Conservation (phyloP, 2,329 filamentous ascomycete genomes). For the Monilinia polystroma region DNA sequence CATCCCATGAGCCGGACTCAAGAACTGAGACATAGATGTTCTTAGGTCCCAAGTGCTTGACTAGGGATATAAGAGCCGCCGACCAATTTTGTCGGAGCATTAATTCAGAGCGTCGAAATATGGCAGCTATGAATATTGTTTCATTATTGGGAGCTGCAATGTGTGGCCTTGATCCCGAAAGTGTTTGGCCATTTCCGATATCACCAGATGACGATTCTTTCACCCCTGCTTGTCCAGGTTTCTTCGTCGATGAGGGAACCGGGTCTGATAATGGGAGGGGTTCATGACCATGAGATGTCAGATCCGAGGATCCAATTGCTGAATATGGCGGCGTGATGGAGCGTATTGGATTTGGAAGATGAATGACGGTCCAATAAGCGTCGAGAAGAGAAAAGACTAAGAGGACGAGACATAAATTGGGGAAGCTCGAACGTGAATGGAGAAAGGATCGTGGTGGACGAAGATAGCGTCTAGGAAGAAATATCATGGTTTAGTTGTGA, state of each 20-base stretch:
- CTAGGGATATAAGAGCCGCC: slow-evolving; percentile 56
- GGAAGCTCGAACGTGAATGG: slow-evolving; percentile 13
- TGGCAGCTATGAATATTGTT: slow-evolving; percentile 64
- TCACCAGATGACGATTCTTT: background rate
- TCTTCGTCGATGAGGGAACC: background rate
- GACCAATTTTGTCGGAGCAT: slow-evolving; percentile 64
- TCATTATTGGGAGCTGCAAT: slow-evolving; percentile 24
- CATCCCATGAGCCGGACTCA: slow-evolving; percentile 69
- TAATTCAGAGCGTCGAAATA: slow-evolving; percentile 66
- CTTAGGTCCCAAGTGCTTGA: slow-evolving; percentile 55
- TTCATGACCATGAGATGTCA: slow-evolving; percentile 4
- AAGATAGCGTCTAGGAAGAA: slow-evolving; percentile 16
- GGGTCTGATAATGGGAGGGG: background rate
- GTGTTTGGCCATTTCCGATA: background rate
- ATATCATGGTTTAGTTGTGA: slow-evolving; percentile 8
- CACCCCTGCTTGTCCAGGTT: background rate
- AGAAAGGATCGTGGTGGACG: slow-evolving; percentile 16
- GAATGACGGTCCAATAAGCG: slow-evolving; percentile 13
- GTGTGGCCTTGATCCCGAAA: background rate
- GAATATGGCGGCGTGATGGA: slow-evolving; percentile 9
- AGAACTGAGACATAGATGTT: slow-evolving; percentile 68
- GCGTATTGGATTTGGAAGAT: slow-evolving; percentile 13
- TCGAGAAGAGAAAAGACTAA: background rate
- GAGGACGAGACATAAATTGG: slow-evolving; percentile 1
- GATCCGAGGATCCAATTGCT: background rate